Evolutionary conservation across 176 grass and related monocot species (phyloP), one percentile per base, ranked within the genome.

Genomic region (Raddia distichophylla): DNA sequence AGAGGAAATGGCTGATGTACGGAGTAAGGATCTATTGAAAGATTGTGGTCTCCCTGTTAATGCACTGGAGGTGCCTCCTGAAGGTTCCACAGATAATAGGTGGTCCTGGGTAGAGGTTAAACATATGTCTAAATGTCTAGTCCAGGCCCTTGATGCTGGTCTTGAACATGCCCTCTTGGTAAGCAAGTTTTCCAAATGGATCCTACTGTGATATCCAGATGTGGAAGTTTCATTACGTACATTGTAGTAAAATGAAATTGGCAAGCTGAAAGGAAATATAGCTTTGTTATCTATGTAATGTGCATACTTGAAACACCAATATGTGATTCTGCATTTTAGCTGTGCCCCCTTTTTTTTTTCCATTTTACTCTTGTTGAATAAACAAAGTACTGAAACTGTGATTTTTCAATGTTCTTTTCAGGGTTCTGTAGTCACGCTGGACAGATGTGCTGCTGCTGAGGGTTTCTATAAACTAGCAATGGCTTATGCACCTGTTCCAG

Each of bases 91-190:
- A 18, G 82, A 99, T 62, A 91, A 90, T 80, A 91, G 73, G 60
- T 99, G 96, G 96, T 93, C 90, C 50, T 99, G 96, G 96, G 83
- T 88, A 73, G 96, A 99, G 89, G 92, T 95, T 57, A 95, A 99
- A 83, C 72, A 81, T 90, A 73, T 99, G 55, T 99, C 96, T 17
- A 84, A 90, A 37, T 93, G 93, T 88, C 89, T 99, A 60, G 77
- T 99, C 71, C 96, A 91, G 79, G 96, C 93, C 9, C 96, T 99
- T 90, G 96, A 99, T 87, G 96, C 93, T 76, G 96, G 93, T 80
- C 91, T 95, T 79, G 96, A 99, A 72, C 96, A 99, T 2, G 75
- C 93, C 55, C 86, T 98, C 63, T 86, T 98, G 90, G 95, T 98
- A 85, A 93, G 87, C 18, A 49, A 82, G 75, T 49, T 72, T 76